These are phyloP conservation scores for Pittosporum tobira DNA, from an alignment of 129 eudicot genomes.

Conservation along the genomic window DNA sequence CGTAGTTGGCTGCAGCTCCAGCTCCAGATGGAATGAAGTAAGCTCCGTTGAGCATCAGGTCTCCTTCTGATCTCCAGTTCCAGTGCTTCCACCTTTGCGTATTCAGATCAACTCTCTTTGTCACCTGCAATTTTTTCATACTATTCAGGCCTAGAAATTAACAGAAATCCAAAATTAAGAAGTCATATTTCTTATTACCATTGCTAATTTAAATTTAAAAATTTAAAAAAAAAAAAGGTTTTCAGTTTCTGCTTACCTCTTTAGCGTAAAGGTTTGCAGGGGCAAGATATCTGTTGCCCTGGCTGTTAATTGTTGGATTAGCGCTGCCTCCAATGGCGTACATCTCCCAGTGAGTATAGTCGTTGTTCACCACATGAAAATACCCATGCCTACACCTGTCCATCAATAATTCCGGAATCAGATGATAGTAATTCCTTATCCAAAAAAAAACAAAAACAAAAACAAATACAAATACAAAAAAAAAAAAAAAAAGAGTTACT, in stretches of 20 bases:
- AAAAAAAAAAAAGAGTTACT: too few species aligned
- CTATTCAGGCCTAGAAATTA: neutral
- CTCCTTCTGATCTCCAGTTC: constrained; percentile 95
- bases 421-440: too few species aligned
- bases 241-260: constrained; percentile 35
- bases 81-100: constrained; percentile 47
- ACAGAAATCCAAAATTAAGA: neutral
- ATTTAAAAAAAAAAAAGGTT: too few species aligned
- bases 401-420: neutral
- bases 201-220: too few species aligned
- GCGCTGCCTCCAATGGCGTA: constrained; percentile 38
- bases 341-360: constrained; percentile 44
- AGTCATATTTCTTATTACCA: too few species aligned
- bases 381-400: constrained; percentile 35
- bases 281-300: constrained; percentile 82
- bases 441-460: too few species aligned
- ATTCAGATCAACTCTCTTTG: constrained; percentile 43
- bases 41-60: constrained; percentile 75
- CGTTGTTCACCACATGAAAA: constrained; percentile 38
- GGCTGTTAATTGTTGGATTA: constrained; percentile 85
- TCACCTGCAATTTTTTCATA: constrained; percentile 45
- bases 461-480: too few species aligned
- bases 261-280: constrained; percentile 60
- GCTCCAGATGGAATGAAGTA: constrained; percentile 71
- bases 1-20: constrained; percentile 77